Conservation (phyloP, 257 asterid species). For the Ilex asprella region DNA sequence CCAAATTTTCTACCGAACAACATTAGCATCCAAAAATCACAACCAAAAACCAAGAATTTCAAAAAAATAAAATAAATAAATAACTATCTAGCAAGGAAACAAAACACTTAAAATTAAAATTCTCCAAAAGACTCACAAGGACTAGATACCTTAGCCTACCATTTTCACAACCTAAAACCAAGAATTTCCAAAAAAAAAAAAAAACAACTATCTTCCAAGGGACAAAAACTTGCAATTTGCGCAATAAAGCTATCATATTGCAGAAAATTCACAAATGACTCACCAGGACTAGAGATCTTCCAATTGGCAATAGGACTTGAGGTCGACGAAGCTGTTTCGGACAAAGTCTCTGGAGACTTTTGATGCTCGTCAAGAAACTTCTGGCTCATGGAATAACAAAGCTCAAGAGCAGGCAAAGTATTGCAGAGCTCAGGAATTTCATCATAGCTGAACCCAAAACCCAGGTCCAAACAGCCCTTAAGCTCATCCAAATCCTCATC, state of each 20-base stretch:
- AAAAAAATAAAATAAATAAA: no score
- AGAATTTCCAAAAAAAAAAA: background rate
- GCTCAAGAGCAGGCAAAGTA: slow-evolving; percentile 44
- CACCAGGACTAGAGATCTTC: slow-evolving; percentile 47
- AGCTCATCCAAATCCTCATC: slow-evolving; percentile 40
- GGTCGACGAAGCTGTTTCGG: slow-evolving; percentile 25
- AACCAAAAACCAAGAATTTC: no score
- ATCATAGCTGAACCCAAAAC: slow-evolving; percentile 42
- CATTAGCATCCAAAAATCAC: no score
- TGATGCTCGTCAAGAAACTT: slow-evolving; percentile 38
- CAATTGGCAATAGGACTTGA: slow-evolving; percentile 33
- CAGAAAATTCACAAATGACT: background rate
- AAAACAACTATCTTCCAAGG: background rate
- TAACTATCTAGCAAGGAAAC: no score
- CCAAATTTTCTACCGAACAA: no score
- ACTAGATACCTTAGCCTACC: background rate
- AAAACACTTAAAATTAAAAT: no score
- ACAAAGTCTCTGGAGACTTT: slow-evolving; percentile 16
- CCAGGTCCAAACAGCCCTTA: slow-evolving; percentile 41
- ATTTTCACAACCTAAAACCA: no score
- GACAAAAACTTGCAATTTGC: background rate
- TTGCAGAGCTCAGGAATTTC: slow-evolving; percentile 44
- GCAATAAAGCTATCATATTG: background rate
- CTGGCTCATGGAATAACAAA: slow-evolving; percentile 41
- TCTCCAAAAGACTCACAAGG: no score